phyloP scores from a whole-genome alignment of 1,284 basidiomycete species.

The Ceratobasidium sp. region DNA sequence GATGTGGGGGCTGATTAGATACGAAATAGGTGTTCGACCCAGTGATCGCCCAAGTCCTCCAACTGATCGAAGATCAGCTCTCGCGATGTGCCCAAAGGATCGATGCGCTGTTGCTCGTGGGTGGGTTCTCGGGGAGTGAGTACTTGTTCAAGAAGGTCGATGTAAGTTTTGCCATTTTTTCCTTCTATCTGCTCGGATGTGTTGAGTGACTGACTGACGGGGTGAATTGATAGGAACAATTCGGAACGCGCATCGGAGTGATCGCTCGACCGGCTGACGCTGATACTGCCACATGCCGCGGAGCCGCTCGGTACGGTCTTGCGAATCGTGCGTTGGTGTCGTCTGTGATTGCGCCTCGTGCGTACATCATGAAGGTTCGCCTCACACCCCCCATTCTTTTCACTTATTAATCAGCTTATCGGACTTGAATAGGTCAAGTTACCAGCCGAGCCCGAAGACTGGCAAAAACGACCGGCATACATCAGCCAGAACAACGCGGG shows the following conservation, averaged over 20 bases:
- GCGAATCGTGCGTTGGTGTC: conserved; percentile 79
- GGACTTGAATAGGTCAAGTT: conserved; percentile 76
- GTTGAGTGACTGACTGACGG: too few species aligned
- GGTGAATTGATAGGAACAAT: neutral
- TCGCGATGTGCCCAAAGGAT: conserved; percentile 73
- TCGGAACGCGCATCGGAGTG: conserved; percentile 70
- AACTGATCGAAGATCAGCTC: conserved; percentile 81
- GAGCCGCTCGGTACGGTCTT: conserved; percentile 86
- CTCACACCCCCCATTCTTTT: neutral
- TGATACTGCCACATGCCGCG: conserved; percentile 86
- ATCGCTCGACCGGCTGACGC: conserved; percentile 84
- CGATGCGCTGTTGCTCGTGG: conserved; percentile 84
- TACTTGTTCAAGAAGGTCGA: conserved; percentile 79
- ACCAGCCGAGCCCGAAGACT: conserved; percentile 84
- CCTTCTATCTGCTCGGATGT: too few species aligned
- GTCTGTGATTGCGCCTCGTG: conserved; percentile 80
- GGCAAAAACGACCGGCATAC: conserved; percentile 82
- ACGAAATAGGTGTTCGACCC: conserved; percentile 73
- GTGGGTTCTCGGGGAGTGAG: conserved; percentile 86
- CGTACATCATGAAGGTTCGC: conserved; percentile 64
- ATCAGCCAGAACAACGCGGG: conserved; percentile 81
- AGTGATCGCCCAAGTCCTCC: conserved; percentile 78
- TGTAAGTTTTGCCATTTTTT: conserved; percentile 61
- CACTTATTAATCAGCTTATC: neutral
- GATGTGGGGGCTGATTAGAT: neutral